Conservation (phyloP, 352 stramenopile species). For the Peronospora destructor region DNA sequence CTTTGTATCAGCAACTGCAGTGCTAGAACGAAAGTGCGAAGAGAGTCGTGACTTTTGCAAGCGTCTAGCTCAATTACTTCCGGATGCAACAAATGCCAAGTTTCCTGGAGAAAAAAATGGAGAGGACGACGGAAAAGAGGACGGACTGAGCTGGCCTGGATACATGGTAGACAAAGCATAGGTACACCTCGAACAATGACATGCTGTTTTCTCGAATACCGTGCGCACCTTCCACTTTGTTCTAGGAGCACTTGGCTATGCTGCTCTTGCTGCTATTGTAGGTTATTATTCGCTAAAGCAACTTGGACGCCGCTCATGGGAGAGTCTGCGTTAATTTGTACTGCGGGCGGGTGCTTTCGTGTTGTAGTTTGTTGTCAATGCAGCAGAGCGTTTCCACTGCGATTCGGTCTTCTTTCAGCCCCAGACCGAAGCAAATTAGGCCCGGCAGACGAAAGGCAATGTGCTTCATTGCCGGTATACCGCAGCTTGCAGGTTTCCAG, state of each 20-base stretch:
- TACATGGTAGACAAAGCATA: conserved; percentile 30
- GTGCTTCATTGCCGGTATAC: not conserved
- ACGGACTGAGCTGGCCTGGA: conserved; percentile 19
- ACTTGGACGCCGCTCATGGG: conserved; percentile 14
- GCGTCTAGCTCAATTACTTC: conserved; percentile 16
- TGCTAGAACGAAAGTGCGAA: conserved; percentile 26
- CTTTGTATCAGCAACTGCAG: conserved; percentile 16
- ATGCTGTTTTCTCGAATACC: conserved; percentile 7
- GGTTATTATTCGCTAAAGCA: conserved; percentile 12
- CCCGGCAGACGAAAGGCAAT: not conserved
- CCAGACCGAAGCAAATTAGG: not conserved
- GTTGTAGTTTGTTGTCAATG: conserved; percentile 9
- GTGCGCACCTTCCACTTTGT: not conserved
- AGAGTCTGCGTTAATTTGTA: conserved; percentile 19
- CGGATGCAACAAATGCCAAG: conserved; percentile 5
- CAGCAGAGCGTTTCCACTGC: conserved; percentile 29
- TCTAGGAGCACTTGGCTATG: no score
- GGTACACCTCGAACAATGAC: conserved; percentile 14
- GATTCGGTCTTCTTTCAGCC: conserved; percentile 2
- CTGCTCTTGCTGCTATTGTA: no score
- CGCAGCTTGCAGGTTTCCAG: conserved; percentile 18
- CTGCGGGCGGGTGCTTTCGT: conserved; percentile 23
- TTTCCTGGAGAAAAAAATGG: conserved; percentile 4
- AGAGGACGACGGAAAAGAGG: conserved; percentile 13
- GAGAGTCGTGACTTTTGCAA: conserved; percentile 20